Conservation (phyloP, 139 green algal genomes). For the Tetradesmus obliquus region DNA sequence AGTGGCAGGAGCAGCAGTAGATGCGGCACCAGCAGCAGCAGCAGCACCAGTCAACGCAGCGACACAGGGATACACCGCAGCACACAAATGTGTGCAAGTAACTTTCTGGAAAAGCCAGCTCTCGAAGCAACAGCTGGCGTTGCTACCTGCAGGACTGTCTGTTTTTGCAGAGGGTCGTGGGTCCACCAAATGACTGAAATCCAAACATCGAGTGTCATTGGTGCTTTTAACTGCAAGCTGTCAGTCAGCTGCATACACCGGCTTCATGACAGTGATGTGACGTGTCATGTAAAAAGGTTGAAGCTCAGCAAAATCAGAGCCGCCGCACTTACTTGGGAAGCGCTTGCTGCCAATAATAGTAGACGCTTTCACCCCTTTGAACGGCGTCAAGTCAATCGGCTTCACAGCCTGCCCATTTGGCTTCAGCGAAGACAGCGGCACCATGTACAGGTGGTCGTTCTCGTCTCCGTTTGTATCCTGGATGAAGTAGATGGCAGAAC, state of each 20-base stretch:
- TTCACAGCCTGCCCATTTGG: neutral
- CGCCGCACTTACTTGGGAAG: neutral
- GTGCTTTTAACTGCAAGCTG: too few species aligned
- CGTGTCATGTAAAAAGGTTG: too few species aligned
- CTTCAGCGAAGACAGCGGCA: neutral
- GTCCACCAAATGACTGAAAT: too few species aligned
- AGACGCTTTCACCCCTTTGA: slow-evolving; percentile 18
- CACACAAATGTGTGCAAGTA: neutral
- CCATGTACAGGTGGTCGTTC: slow-evolving; percentile 33
- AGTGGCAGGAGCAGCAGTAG: neutral
- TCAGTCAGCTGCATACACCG: too few species aligned
- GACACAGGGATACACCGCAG: neutral
- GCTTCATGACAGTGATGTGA: too few species aligned
- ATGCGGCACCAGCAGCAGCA: neutral
- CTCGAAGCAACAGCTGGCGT: too few species aligned
- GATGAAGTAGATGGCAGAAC: neutral
- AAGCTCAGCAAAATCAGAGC: neutral
- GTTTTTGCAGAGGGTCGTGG: too few species aligned
- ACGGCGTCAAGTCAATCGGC: slow-evolving; percentile 25
- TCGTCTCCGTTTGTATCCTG: slow-evolving; percentile 35
- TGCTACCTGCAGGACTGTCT: too few species aligned
- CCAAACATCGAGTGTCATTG: too few species aligned
- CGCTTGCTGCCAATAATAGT: slow-evolving; percentile 19
- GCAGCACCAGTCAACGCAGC: too few species aligned
- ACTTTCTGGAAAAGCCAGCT: too few species aligned